phyloP scores from a whole-genome alignment of 169 alveolate species.

The Theileria annulata region DNA sequence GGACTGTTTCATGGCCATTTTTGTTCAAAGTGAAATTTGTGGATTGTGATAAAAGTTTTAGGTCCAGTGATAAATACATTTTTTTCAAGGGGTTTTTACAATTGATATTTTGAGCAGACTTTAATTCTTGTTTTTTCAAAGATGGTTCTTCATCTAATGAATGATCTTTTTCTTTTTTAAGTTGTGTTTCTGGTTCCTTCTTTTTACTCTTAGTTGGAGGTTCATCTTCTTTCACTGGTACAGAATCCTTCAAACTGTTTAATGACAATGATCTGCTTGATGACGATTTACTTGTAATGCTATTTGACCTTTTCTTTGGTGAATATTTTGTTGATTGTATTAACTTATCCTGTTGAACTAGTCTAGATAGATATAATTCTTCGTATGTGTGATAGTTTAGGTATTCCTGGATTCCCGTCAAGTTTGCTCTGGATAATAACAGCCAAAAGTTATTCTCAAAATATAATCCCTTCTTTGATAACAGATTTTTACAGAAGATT shows the following conservation, averaged over 20 bases:
- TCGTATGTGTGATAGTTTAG: slow-evolving; percentile 17
- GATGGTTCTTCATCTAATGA: not conserved
- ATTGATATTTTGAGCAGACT: not conserved
- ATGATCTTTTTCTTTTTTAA: not conserved
- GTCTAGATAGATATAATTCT: slow-evolving; percentile 28
- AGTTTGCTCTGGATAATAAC: slow-evolving; percentile 1
- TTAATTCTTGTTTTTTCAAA: not conserved
- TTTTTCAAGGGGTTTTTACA: slow-evolving; percentile 59
- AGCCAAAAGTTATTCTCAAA: slow-evolving; percentile 22
- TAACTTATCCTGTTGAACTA: slow-evolving; percentile 24
- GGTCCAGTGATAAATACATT: slow-evolving; percentile 34
- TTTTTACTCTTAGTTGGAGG: not conserved
- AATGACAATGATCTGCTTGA: not conserved
- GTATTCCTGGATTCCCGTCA: slow-evolving; percentile 10
- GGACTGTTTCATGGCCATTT: not conserved
- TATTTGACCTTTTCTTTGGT: slow-evolving; percentile 10
- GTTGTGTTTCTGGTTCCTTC: not conserved
- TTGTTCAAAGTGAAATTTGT: not conserved
- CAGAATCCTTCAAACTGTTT: not conserved
- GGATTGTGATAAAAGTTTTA: not conserved
- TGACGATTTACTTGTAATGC: slow-evolving; percentile 1
- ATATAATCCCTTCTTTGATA: slow-evolving; percentile 9
- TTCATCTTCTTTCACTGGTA: slow-evolving; percentile 7
- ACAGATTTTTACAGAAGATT: not conserved
- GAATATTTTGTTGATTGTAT: not conserved